phyloP scores from a whole-genome alignment of 2,329 filamentous ascomycete species.

The Geosmithia putterillii region DNA sequence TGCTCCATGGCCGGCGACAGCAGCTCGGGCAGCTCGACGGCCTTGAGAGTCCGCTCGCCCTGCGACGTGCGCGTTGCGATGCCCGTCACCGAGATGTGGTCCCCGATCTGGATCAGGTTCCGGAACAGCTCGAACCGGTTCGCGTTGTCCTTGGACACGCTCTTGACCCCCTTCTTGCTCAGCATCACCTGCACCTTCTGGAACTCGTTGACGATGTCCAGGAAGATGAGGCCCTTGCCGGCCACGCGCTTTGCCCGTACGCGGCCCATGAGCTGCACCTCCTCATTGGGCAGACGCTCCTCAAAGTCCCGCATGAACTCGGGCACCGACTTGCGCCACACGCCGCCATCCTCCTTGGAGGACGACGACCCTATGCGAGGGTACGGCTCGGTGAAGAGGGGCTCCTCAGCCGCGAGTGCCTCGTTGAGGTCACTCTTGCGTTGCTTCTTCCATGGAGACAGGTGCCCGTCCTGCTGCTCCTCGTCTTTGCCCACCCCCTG shows the following conservation, averaged over 20 bases:
- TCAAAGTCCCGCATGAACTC: conserved; percentile 20
- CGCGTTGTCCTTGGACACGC: conserved; percentile 16
- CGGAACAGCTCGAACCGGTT: conserved; percentile 46
- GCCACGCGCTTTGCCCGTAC: conserved; percentile 58
- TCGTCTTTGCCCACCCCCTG: conserved; percentile 3
- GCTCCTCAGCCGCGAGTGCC: conserved; percentile 19
- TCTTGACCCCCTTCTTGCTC: conserved; percentile 39
- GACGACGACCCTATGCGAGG: conserved; percentile 15
- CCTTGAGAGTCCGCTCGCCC: conserved; percentile 68
- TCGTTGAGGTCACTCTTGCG: conserved; percentile 17
- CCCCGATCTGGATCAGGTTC: conserved; percentile 62
- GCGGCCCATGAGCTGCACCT: conserved; percentile 42
- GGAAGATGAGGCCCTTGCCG: conserved; percentile 71
- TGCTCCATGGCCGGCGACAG: conserved; percentile 70
- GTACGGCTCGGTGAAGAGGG: conserved; percentile 21
- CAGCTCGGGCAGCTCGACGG: conserved; percentile 54
- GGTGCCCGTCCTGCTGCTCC: conserved; percentile 9
- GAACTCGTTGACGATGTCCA: conserved; percentile 67
- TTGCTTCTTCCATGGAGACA: conserved; percentile 23
- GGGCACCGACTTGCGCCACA: conserved; percentile 19
- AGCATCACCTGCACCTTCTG: conserved; percentile 65
- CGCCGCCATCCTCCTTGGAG: conserved; percentile 18
- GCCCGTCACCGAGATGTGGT: conserved; percentile 68
- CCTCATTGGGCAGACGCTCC: conserved; percentile 11
- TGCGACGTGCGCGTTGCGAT: conserved; percentile 53